Evolutionary conservation across 345 rosid genomes (phyloP), one percentile per base, ranked within the genome.

Genomic region (Ailanthus altissimus): DNA sequence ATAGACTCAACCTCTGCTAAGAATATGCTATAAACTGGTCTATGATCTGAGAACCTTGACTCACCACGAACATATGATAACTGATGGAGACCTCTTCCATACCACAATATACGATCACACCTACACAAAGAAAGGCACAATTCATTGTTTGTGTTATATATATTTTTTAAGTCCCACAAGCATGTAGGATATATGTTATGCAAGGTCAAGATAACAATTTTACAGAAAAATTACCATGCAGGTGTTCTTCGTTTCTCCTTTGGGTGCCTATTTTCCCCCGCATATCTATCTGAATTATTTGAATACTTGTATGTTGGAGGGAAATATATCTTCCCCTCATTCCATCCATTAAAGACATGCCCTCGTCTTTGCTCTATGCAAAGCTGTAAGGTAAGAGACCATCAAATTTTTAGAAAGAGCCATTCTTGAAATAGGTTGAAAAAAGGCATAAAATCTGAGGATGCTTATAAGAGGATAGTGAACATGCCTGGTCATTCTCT

Each of bases 221-320:
- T 74, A 58, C 16, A 13, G 1, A 15, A 47, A 62, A 67, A 42
- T 10, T 90, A 93, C 99, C 99, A 97, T 23, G 99, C 97, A 1
- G 99, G 99, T 53, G 99, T 97, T 74, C 98, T 90, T 86, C 99
- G 84, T 78, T 97, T 97, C 86, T 86, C 94, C 89, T 89, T 92
- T 25, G 90, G 93, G 75, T 81, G 91, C 77, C 93, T 88, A 72
- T 88, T 92, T 67, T 94, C 95, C 51, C 97, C 97, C 2, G 97
- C 88, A 68, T 97, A 94, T 84, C 93, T 84, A 78, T 97, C 99
- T 23, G 99, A 97, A 70, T 94, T 97, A 81, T 92, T 90, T 10
- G 97, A 97, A 78, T 91, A 94, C 84, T 97, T 97, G 93, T 97
- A 97, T 40, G 99, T 96, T 0, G 99, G 99, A 72, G 98, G 97